Evolutionary conservation across 805 yeast species (phyloP).

Genomic region (Candida germanica): DNA sequence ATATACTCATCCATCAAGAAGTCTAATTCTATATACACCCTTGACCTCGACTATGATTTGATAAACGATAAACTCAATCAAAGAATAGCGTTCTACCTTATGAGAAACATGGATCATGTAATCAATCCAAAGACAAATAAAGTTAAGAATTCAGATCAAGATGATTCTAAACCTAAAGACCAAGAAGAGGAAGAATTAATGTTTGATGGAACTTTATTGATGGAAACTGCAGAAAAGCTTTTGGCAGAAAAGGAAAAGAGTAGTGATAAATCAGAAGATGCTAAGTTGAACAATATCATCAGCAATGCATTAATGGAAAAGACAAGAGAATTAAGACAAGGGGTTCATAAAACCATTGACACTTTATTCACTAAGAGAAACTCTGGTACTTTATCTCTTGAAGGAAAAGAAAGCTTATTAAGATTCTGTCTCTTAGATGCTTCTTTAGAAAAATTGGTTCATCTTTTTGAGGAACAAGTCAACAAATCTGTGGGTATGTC

Average conservation of each 20-base stretch:
- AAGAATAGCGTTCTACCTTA: slow-evolving; percentile 52
- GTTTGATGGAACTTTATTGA: slow-evolving; percentile 71
- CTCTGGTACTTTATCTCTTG: slow-evolving; percentile 45
- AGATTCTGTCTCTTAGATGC: slow-evolving; percentile 54
- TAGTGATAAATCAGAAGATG: slow-evolving; percentile 33
- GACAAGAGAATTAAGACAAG: slow-evolving; percentile 47
- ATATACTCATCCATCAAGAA: slow-evolving; percentile 49
- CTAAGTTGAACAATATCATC: slow-evolving; percentile 42
- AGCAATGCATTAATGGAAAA: slow-evolving; percentile 50
- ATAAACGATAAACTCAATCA: slow-evolving; percentile 51
- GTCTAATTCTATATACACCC: slow-evolving; percentile 44
- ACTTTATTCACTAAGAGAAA: slow-evolving; percentile 45
- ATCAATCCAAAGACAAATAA: slow-evolving; percentile 5
- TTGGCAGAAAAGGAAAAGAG: slow-evolving; percentile 42
- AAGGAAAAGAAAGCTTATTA: slow-evolving; percentile 53
- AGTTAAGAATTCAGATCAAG: not conserved
- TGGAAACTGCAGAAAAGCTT: slow-evolving; percentile 69
- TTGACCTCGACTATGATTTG: slow-evolving; percentile 54
- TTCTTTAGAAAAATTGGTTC: slow-evolving; percentile 50
- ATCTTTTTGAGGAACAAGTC: slow-evolving; percentile 46
- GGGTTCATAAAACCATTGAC: slow-evolving; percentile 52
- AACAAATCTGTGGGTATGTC: slow-evolving; percentile 8
- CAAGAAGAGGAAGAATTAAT: slow-evolving; percentile 62
- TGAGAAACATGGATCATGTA: slow-evolving; percentile 52
- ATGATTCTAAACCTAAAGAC: slow-evolving; percentile 11